Evolutionary conservation across 1,139 yeast species (phyloP), one percentile per base, ranked within the genome.

Genomic region (Maudiozyma humilis): DNA sequence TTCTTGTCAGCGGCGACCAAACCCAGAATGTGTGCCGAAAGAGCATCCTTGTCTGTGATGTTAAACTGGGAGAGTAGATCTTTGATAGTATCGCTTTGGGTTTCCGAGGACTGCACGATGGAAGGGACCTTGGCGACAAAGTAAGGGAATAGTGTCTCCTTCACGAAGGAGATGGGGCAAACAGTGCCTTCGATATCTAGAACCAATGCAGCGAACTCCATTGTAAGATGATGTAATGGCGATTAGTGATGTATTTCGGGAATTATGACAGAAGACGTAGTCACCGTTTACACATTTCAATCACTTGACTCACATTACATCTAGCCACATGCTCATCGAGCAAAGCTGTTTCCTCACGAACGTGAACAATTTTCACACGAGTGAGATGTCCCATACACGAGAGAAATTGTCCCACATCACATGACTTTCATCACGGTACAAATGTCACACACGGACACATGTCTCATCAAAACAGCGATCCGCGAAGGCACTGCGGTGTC

Each of bases 181-280:
- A 89, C 78, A 0, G 96, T 88, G 16, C 97, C 97, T 60, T 89
- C 96, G 23, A 87, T 86, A 54, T 87, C 96, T 10, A 86, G 67
- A 12, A 51, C 17, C 3, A 44, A 35, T 6, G 47, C 41, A 13
- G 43, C 32, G 34, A 16, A 39, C 14, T 12, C 16, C 44, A 41
- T 41, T n/a, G n/a, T 31, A 14, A 6, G 6, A 31, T 10, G 12
- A 15, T 31, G 33, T 15, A 7, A 8, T 5, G 7, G 33, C n/a
- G 27, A 6, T 6, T 6, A 23, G 27, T 23, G 27, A 10, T 23
- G 27, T 23, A 23, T 23, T 6, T 10, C 8, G 6, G 27, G 27
- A 23, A 10, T 23, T 6, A 10, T 23, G 27, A n/a, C n/a, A n/a
- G n/a, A n/a, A n/a, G n/a, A n/a, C n/a, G n/a, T n/a, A n/a, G n/a